Evolutionary conservation across 352 stramenopile species (phyloP).

Genomic region (Phytophthora hibernalis): DNA sequence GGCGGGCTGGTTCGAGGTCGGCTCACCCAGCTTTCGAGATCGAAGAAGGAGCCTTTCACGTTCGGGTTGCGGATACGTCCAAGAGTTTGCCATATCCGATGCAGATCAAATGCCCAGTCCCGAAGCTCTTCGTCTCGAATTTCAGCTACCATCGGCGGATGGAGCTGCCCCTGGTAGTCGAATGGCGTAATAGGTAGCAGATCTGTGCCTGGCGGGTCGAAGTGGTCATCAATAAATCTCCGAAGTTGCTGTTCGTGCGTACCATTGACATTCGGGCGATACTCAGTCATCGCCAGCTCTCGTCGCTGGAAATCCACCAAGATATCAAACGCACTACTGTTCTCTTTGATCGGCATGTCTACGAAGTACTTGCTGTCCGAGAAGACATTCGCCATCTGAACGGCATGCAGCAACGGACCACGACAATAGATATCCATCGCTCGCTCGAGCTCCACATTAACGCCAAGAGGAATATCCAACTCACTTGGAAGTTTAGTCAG

Average conservation of each 20-base stretch:
- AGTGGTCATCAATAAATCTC: constrained; percentile 83
- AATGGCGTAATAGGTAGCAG: constrained; percentile 73
- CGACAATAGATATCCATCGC: constrained; percentile 82
- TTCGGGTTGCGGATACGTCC: constrained; percentile 59
- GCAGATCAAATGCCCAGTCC: constrained; percentile 73
- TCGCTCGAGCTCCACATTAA: constrained; percentile 59
- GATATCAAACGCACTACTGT: constrained; percentile 75
- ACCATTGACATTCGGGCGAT: constrained; percentile 25
- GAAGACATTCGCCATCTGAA: constrained; percentile 84
- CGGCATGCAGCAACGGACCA: constrained; percentile 66
- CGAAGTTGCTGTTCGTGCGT: constrained; percentile 55
- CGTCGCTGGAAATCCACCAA: constrained; percentile 73
- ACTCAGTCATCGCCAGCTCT: constrained; percentile 64
- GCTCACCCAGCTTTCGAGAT: constrained; percentile 44
- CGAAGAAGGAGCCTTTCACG: constrained; percentile 68
- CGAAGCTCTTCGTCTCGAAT: constrained; percentile 62
- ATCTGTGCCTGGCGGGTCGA: constrained; percentile 81
- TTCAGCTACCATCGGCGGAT: constrained; percentile 59
- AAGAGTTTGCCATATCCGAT: constrained; percentile 81
- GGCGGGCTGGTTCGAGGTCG: constrained; percentile 40
- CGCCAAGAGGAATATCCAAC: constrained; percentile 25
- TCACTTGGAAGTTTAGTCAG: constrained; percentile 24
- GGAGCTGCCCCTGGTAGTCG: constrained; percentile 63
- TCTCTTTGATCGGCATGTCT: constrained; percentile 91
- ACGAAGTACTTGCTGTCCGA: constrained; percentile 94